Conservation (phyloP, 805 yeast species). For the Yamadazyma nakazawae region DNA sequence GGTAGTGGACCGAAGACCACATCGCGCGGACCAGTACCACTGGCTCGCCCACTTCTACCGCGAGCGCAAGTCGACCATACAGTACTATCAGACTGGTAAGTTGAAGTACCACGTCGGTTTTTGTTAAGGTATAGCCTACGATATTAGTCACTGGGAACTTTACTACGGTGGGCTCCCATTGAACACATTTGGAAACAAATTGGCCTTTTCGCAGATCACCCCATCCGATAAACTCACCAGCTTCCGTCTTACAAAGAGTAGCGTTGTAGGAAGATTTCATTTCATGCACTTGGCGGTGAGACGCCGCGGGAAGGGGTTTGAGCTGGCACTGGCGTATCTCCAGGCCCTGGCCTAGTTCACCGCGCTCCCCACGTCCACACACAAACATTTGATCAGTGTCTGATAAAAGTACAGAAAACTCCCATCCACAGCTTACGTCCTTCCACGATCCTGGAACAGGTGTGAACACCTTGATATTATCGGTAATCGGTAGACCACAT, state of each 20-base stretch:
- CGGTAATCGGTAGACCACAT: slow-evolving; percentile 31
- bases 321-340: slow-evolving; percentile 9
- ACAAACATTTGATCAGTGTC: slow-evolving; percentile 39
- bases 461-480: slow-evolving; percentile 6
- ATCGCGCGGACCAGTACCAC: slow-evolving; percentile 36
- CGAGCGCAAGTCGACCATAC: slow-evolving; percentile 17
- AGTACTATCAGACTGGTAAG: slow-evolving; percentile 9
- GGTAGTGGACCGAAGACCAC: slow-evolving; percentile 78
- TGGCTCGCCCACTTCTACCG: not conserved
- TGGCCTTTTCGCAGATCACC: slow-evolving; percentile 68
- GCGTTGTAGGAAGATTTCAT: slow-evolving; percentile 45
- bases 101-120: slow-evolving; percentile 6
- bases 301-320: slow-evolving; percentile 9
- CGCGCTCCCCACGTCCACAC: slow-evolving; percentile 65
- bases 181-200: slow-evolving; percentile 19
- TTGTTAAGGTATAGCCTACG: slow-evolving; percentile 19
- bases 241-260: slow-evolving; percentile 32
- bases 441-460: slow-evolving; percentile 29
- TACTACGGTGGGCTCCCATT: slow-evolving; percentile 3
- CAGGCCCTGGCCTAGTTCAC: slow-evolving; percentile 63
- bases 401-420: slow-evolving; percentile 54
- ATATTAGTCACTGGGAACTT: not conserved
- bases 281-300: not conserved
- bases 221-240: slow-evolving; percentile 59
- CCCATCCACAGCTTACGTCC: slow-evolving; percentile 76